These are phyloP conservation scores for Penicillium sp. DNA, from an alignment of 2,329 filamentous ascomycete genomes.

Conservation along the genomic window DNA sequence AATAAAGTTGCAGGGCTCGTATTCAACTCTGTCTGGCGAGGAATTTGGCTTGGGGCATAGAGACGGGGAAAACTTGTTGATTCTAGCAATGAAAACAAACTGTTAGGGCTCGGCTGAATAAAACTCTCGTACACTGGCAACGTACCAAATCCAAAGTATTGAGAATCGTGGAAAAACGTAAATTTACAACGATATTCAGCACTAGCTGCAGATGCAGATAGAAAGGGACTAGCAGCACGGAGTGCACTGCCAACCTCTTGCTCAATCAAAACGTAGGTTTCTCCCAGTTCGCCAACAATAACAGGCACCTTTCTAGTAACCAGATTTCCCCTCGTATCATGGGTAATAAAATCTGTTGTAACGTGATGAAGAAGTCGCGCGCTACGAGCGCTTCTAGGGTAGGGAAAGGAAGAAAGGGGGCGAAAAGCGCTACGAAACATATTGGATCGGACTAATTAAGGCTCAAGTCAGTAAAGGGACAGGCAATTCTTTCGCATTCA, in stretches of 20 bases:
- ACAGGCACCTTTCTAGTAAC: constrained; percentile 22
- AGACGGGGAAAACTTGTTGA: constrained; percentile 24
- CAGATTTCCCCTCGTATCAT: constrained; percentile 19
- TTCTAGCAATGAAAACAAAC: constrained; percentile 10
- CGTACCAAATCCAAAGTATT: constrained; percentile 26
- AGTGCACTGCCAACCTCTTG: constrained; percentile 22
- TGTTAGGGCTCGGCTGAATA: no score
- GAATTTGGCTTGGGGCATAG: constrained; percentile 20
- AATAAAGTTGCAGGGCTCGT: constrained; percentile 26
- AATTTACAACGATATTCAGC: constrained; percentile 23
- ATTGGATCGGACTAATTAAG: no score
- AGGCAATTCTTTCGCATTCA: no score
- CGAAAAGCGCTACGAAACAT: constrained; percentile 18
- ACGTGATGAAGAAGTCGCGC: constrained; percentile 23
- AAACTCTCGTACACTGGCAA: no score
- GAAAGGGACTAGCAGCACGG: constrained; percentile 13
- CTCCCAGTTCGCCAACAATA: constrained; percentile 22
- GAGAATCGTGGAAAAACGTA: constrained; percentile 27
- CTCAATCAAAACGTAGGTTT: constrained; percentile 25
- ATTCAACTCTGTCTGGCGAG: constrained; percentile 21
- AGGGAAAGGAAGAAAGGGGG: constrained; percentile 8
- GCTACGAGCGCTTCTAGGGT: constrained; percentile 2
- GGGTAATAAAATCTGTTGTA: constrained; percentile 21
- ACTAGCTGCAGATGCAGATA: constrained; percentile 1
- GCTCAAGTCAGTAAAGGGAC: no score